These are phyloP conservation scores for Oenanthe javanica DNA, from an alignment of 140 eudicot species.

Conservation along the genomic window DNA sequence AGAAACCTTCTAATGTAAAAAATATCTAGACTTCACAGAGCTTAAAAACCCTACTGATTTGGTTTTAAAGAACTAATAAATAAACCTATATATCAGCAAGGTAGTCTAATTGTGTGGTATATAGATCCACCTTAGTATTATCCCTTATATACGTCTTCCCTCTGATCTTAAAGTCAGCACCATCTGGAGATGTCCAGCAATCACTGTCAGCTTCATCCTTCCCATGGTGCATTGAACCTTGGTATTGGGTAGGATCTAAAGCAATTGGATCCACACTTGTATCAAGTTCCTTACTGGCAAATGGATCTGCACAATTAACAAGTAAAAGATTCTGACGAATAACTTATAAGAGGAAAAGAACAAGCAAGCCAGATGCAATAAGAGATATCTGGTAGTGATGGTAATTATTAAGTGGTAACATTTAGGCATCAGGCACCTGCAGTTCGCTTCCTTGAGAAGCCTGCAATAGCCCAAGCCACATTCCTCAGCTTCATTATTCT, in stretches of 20 bases:
- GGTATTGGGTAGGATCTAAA: slow-evolving; percentile 48
- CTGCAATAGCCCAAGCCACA: slow-evolving; percentile 81
- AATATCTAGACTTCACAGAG: neutral
- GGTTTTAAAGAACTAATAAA: neutral
- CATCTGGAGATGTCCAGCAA: slow-evolving; percentile 92
- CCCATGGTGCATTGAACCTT: slow-evolving; percentile 72
- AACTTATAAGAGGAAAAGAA: neutral
- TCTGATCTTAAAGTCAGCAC: slow-evolving; percentile 83
- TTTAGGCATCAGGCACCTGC: slow-evolving; percentile 41
- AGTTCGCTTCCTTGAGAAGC: slow-evolving; percentile 44
- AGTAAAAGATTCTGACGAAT: neutral
- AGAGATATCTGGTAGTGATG: neutral
- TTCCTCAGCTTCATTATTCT: slow-evolving; percentile 72
- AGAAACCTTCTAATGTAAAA: neutral
- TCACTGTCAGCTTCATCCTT: slow-evolving; percentile 60
- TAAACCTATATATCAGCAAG: neutral
- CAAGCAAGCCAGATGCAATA: neutral
- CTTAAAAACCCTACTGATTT: neutral
- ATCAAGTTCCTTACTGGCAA: slow-evolving; percentile 42
- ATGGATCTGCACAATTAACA: slow-evolving; percentile 31
- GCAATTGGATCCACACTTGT: slow-evolving; percentile 36
- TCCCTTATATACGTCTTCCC: slow-evolving; percentile 91
- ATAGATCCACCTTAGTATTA: slow-evolving; percentile 46
- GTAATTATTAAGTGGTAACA: neutral
- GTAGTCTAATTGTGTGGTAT: neutral